Conservation (phyloP, 306 rosid genomes). For the Betula pendula region DNA sequence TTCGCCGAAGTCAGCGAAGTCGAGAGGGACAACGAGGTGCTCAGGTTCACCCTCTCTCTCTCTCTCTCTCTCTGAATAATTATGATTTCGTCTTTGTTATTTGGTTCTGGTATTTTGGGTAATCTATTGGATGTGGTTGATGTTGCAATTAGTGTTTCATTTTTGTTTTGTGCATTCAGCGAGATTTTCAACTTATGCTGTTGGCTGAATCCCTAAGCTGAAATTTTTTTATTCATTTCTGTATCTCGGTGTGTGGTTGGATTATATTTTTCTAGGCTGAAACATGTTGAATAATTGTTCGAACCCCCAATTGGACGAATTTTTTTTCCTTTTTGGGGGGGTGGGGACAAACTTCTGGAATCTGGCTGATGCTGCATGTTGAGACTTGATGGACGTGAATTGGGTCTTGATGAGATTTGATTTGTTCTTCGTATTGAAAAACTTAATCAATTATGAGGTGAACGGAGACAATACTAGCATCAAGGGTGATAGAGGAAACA, state of each 20-base stretch:
- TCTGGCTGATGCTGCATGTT: not conserved
- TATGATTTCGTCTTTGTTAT: not conserved
- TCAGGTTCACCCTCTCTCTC: slow-evolving; percentile 47
- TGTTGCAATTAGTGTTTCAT: slow-evolving; percentile 20
- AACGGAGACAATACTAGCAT: no score
- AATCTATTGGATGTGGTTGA: not conserved
- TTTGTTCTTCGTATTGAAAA: not conserved
- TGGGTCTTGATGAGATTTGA: not conserved
- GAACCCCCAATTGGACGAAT: not conserved
- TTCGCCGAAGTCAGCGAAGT: slow-evolving; percentile 98
- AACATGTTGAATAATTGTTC: not conserved
- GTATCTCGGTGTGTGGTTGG: not conserved
- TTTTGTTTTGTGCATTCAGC: slow-evolving; percentile 3
- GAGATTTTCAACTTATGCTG: slow-evolving; percentile 4
- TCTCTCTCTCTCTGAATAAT: slow-evolving; percentile 5
- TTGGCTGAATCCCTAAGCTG: slow-evolving; percentile 1
- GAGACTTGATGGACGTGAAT: not conserved
- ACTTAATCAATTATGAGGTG: no score
- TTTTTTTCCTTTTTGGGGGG: not conserved
- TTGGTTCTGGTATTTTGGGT: not conserved
- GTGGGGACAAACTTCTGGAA: not conserved
- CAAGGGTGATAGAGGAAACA: no score
- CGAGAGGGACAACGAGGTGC: slow-evolving; percentile 93
- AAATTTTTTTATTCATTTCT: not conserved
- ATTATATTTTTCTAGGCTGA: not conserved